Percentiles rank a stretch among this genome's conserved stretches.
Conservation (phyloP, 192 early-diverging fungal species). For the Entomortierella chlamydospora region DNA sequence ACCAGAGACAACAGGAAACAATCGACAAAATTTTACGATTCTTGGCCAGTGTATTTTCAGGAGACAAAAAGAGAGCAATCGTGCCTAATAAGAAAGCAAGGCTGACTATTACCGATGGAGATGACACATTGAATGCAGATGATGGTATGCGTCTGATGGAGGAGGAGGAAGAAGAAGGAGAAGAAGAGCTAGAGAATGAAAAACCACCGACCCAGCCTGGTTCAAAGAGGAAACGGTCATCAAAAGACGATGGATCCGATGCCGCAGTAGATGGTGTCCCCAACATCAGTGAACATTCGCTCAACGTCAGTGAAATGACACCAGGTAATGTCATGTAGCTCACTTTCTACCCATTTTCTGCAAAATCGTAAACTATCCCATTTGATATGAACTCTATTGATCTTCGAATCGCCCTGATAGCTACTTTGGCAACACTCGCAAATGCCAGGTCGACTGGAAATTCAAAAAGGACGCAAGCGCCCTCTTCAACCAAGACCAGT, state of each 20-base stretch:
- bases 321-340: constrained; percentile 10
- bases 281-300: constrained; percentile 1
- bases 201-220: neutral
- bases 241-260: neutral
- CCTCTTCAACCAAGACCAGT: constrained; percentile 7
- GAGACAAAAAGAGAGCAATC: constrained; percentile 62
- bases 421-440: constrained; percentile 3
- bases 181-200: constrained; percentile 15
- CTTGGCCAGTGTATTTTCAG: constrained; percentile 85
- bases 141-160: constrained; percentile 13
- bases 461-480: neutral
- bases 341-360: neutral
- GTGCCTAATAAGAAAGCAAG: constrained; percentile 60
- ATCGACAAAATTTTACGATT: constrained; percentile 96
- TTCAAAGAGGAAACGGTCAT: constrained; percentile 27
- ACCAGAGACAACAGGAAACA: constrained; percentile 88
- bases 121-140: neutral
- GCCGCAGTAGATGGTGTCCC: neutral
- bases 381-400: neutral
- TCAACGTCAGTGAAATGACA: constrained; percentile 28
- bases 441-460: neutral
- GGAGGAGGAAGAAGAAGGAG: constrained; percentile 21
- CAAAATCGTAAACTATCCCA: neutral
- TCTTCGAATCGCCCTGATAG: neutral
- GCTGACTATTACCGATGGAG: constrained; percentile 49